Percentiles rank a stretch among this genome's conserved stretches.
These are phyloP conservation scores for Claviceps quebecensis DNA, from an alignment of 2,329 filamentous ascomycete genomes.

Conservation along the genomic window DNA sequence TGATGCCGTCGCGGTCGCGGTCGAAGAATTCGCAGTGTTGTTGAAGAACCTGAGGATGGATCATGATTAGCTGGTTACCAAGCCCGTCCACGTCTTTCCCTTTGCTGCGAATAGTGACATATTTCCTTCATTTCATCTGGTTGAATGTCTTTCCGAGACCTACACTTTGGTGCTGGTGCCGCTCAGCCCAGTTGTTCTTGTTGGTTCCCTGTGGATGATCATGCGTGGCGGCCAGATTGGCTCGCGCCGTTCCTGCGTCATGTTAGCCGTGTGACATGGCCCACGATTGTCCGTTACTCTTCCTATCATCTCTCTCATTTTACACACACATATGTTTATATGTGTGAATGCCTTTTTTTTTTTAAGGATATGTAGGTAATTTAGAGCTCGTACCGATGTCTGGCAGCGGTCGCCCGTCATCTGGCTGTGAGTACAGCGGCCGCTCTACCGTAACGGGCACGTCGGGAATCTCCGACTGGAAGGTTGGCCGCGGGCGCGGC, in stretches of 20 bases:
- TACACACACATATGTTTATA: too few relatives aligned
- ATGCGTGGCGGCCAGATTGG: slow-evolving; percentile 21
- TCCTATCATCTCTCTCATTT: too few relatives aligned
- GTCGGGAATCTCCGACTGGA: background rate
- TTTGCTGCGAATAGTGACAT: background rate
- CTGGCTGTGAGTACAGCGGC: slow-evolving; percentile 16
- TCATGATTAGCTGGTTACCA: too few relatives aligned
- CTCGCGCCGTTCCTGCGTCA: slow-evolving; percentile 17
- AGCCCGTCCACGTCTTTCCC: background rate
- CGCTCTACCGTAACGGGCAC: slow-evolving; percentile 14
- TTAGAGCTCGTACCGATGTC: slow-evolving; percentile 12
- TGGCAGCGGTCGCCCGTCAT: slow-evolving; percentile 13
- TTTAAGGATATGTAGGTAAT: too few relatives aligned
- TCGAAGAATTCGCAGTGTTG: slow-evolving; percentile 28
- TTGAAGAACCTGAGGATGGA: slow-evolving; percentile 16
- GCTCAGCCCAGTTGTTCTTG: slow-evolving; percentile 16
- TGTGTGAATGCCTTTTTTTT: too few relatives aligned
- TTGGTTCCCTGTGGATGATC: slow-evolving; percentile 21
- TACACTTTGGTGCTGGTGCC: slow-evolving; percentile 19
- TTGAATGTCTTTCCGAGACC: too few relatives aligned
- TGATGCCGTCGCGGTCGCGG: slow-evolving; percentile 23
- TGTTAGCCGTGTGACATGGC: background rate
- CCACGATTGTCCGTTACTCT: too few relatives aligned
- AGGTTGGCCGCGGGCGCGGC: background rate
- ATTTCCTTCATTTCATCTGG: background rate